Base-by-base conservation (phyloP, 1,284 basidiomycete species). In the Clitocybe nebularis region DNA sequence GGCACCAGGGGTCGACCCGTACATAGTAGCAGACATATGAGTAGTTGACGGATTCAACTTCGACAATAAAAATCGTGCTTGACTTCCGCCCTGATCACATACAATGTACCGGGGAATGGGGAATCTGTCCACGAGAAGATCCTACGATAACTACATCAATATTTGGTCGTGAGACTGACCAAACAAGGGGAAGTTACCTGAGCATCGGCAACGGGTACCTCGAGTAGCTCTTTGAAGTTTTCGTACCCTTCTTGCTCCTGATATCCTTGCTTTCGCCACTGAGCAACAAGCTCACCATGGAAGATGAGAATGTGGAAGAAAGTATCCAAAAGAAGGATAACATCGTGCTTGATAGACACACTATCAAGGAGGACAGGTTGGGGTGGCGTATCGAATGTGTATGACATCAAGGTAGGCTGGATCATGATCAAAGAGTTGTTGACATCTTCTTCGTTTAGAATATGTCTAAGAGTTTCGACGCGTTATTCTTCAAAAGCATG, bases 261-360 rank as follows among this genome's bases (percentile, higher is more conserved):
- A 62, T 99, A 99, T 5, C 94, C 93, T n/a, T 93, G 92, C 68
- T 99, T 98, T 44, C 95, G 81, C 96, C 96, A 99, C 64, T 94
- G 89, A 0, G 95, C 93, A 41, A 99, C 80, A 11, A 93, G 93
- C 66, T 95, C 93, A 21, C 96, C 96, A 62, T 99, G 94, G 88
- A 97, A 99, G 67, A 99, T 99, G 58, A 99, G 86, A 55, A 99
- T 97, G 64, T 99, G 96, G 91, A 99, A 99, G 80, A 97, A 99
- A 3, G 96, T 99, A 62, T 99, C 96, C 49, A 99, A 84, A n/a
- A 99, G 79, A 25, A 99, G 80, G 54, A 99, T 89, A 52, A 94
- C 92, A 58, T 99, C 95, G 36, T 90, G 89, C 63, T 95, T 93
- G 71, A 99, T 98, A 37, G 94, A 98, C 24, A 99, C 87, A 46